Evolutionary conservation across 176 grass and related monocot genomes (phyloP), one percentile per base, ranked within the genome.

Genomic region (Oropetium thomaeum): DNA sequence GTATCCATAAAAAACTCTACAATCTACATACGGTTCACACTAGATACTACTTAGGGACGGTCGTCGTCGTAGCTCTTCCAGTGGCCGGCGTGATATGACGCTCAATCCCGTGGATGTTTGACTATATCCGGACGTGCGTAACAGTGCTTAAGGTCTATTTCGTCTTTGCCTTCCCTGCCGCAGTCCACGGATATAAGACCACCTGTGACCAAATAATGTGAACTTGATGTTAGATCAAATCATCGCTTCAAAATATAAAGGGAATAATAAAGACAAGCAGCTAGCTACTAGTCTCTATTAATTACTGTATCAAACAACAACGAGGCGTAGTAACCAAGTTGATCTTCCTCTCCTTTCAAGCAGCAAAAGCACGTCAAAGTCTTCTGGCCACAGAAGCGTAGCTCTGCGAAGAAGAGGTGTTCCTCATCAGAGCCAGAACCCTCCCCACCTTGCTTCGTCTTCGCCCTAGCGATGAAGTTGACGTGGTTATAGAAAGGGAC

Each of bases 361-460:
- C 15, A 49, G 43, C 42, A 15, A 45, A 69, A 48, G 9, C 67
- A 49, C 9, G 43, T 69, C 42, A 69, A 20, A 49, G 42, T 20
- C 14, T 26, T 49, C 20, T 32, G 10, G 26, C 0, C 16, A 16
- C 2, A 15, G 30, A 69, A 17, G 14, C 45, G 2, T 16, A 69
- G 28, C 67, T 69, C 67, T 49, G 67, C 67, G 10, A 69, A 69
- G 42, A 69, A 69, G 5, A 69, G 67, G 8, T 69, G 27, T 25
- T 49, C 42, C 42, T 69, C n/a, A n/a, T n/a, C n/a, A n/a, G n/a
- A n/a, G n/a, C n/a, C 16, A 17, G 26, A 31, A 11, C 8, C 43
- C 10, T 49, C n/a, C n/a, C n/a, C n/a, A n/a, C n/a, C 42, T 49
- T 49, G 27, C 14, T 69, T 69, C n/a, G 42, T 43, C 14, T 69